Base-by-base conservation (phyloP, 148 eudicot species). In the Rhododendron kiyosumense region DNA sequence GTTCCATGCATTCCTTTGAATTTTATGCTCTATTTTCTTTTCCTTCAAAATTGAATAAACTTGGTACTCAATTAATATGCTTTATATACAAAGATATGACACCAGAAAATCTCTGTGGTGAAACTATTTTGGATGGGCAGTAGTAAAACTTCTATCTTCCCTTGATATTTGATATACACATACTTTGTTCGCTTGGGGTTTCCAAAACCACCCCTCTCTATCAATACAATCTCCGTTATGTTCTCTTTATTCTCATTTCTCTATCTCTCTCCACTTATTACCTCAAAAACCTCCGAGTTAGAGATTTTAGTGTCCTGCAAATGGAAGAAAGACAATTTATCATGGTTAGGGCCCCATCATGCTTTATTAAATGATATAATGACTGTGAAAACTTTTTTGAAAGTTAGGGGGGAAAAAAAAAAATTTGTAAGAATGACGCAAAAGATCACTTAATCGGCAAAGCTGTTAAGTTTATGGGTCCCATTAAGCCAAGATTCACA, bases 291-390 rank as follows among this genome's bases (percentile, higher is more conserved):
- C n/a, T 59, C 26, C 8, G 22, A 15, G 7, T 54, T 18, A 4
- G 4, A 15, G 24, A 17, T 54, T 54, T 54, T 4, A 22, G 65
- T 59, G n/a, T 6, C 65, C 65, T 59, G 65, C 26, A 20, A 22
- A 20, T 59, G 65, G 74, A 11, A 67, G 74, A 11, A 52, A 65
- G 34, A 67, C 69, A 26, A 26, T 6, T 14, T 71, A 22, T 71
- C 38, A 26, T n/a, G 77, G 54, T 65, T 38, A 65, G 36, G 74
- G 85, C 26, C 85, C 85, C 54, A 83, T 67, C 71, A 30, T 69
- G 81, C 81, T 77, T 81, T 43, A 41, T n/a, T 51, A 69, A 46
- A 49, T 14, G 17, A 71, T 43, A 45, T 0, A 28, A 43, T 28
- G 76, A 28, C 34, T 69, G 15, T 48, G 75, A 82, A 61, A 61